phyloP scores from a whole-genome alignment of 805 yeast species.

The Ogataea populi-albae region DNA sequence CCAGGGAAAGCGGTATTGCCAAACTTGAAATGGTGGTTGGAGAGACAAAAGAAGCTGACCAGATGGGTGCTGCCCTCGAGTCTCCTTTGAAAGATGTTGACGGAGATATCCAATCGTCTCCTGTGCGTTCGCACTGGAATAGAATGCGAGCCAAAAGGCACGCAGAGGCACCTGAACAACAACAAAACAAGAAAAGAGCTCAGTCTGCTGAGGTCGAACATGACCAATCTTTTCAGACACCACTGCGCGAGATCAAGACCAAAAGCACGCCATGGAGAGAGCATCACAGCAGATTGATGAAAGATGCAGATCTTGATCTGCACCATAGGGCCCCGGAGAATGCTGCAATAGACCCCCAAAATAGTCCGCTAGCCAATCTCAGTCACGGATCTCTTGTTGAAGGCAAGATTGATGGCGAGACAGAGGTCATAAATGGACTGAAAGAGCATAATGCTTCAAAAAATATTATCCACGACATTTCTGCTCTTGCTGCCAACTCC shows the following conservation, averaged over 20 bases:
- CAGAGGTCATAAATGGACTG: constrained; percentile 24
- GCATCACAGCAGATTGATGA: constrained; percentile 24
- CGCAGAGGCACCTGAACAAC: constrained; percentile 6
- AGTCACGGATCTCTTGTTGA: constrained; percentile 28
- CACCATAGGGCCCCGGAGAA: constrained; percentile 12
- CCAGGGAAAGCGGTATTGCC: constrained; percentile 3
- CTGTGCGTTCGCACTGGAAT: constrained; percentile 22
- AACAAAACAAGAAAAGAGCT: constrained; percentile 6
- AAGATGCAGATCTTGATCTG: constrained; percentile 20
- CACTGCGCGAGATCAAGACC: constrained; percentile 9
- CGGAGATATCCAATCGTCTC: constrained; percentile 23
- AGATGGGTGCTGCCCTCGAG: constrained; percentile 1
- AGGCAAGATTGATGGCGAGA: constrained; percentile 24
- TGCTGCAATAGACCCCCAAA: constrained; percentile 19
- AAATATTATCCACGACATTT: constrained; percentile 19
- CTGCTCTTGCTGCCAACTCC: constrained; percentile 22
- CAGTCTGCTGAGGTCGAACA: constrained; percentile 8
- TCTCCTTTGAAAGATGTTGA: constrained; percentile 13
- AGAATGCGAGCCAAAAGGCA: constrained; percentile 18
- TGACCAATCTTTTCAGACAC: constrained; percentile 22
- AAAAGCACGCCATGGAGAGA: constrained; percentile 22
- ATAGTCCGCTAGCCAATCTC: constrained; percentile 33
- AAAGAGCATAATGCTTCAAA: constrained; percentile 8
- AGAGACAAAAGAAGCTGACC: neutral
- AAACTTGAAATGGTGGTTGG: neutral